Evolutionary conservation across 495 filamentous ascomycete genomes (phyloP).

Genomic region (Aspergillus campestris): DNA sequence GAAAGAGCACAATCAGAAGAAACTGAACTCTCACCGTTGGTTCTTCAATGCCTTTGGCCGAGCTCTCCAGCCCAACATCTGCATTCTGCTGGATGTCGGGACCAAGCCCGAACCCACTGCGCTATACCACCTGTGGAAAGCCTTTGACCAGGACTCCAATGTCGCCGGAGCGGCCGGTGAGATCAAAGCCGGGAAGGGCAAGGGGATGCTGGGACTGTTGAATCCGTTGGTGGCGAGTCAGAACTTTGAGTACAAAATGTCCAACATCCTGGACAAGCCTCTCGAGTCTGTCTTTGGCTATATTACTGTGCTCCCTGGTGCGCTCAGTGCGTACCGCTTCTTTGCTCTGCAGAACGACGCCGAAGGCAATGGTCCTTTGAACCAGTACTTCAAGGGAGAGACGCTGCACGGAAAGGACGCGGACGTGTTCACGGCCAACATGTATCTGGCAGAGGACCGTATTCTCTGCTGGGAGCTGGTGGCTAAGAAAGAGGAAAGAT

Average conservation of each 20-base stretch:
- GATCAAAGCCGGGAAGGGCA: constrained; percentile 93
- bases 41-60: constrained; percentile 98
- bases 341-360: constrained; percentile 96
- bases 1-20: constrained; percentile 97
- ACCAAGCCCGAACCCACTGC: constrained; percentile 79
- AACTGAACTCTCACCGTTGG: constrained; percentile 97
- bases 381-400: constrained; percentile 99
- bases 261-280: constrained; percentile 96
- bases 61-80: constrained; percentile 89
- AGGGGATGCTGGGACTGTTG: constrained; percentile 68
- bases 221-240: constrained; percentile 95
- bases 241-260: constrained; percentile 99
- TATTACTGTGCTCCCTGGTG: constrained; percentile 93
- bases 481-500: constrained; percentile 86
- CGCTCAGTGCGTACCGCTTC: constrained; percentile 90
- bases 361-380: constrained; percentile 88
- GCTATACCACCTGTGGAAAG: constrained; percentile 98
- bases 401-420: constrained; percentile 94
- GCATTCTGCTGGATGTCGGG: constrained; percentile 92
- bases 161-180: constrained; percentile 95
- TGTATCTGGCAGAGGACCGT: constrained; percentile 98
- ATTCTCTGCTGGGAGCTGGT: constrained; percentile 99
- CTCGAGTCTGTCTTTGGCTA: constrained; percentile 96
- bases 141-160: constrained; percentile 94
- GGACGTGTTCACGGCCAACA: constrained; percentile 98